Evolutionary conservation across 192 early-diverging fungal genomes (phyloP), one percentile per base, ranked within the genome.

Genomic region (Mortierella antarctica): DNA sequence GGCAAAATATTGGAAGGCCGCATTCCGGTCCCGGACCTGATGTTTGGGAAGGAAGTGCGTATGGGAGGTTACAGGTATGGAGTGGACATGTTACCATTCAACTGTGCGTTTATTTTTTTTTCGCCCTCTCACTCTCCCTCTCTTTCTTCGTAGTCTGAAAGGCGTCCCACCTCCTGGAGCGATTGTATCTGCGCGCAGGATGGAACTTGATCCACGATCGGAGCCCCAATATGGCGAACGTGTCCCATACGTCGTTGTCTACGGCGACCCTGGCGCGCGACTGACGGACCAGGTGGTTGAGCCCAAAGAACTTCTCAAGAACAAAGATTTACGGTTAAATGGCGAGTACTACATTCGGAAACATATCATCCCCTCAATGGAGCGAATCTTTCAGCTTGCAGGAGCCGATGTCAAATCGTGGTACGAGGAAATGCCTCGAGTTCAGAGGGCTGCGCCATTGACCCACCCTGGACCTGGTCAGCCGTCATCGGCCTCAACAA

Each of bases 151-250:
- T 44, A 88, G 86, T 52, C 86, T 77, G 3, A 82, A 80, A 11
- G 86, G 85, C 7, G 72, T 91, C 0, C 88, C 90, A 42, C 92
- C 94, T 21, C 92, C 93, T 11, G 91, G 94, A 8, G 95, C 91
- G 12, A 73, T 89, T n/a, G 84, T 97, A 40, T 86, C 90, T 57
- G 83, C 72, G n/a, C 81, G 89, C 31, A 84, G 80, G 42, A 95
- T 96, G 90, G 74, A 85, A 47, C 50, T 73, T 10, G 94, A 96
- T 77, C 86, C 84, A n/a, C 81, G 93, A 1, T 82, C 92, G 0
- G 95, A 92, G 76, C 96, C 96, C 4, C 91, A 95, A 63, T 90
- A 95, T 69, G 94, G 93, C 5, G 95, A 98, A 72, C 88, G 97
- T 12, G 92, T 98, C 20, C 96, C 97, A 2, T 98, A 93, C 66